Percentiles rank a stretch among this genome's conserved stretches.
These are phyloP conservation scores for Flaveria sonorensis DNA, from an alignment of 129 eudicot genomes.

Conservation along the genomic window DNA sequence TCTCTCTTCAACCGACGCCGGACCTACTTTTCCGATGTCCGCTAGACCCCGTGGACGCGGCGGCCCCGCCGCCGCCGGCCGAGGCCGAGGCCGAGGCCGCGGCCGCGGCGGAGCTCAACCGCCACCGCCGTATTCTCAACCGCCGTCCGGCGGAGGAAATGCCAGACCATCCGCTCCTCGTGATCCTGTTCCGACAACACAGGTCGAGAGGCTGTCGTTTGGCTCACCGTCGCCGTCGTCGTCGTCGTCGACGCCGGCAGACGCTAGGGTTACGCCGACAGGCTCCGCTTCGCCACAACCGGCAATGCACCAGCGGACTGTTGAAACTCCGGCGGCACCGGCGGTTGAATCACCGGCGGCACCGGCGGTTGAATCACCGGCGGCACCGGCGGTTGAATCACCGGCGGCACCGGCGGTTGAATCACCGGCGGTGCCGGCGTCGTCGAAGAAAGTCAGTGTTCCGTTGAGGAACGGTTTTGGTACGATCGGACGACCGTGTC, in stretches of 20 bases:
- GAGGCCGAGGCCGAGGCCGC: slow-evolving; percentile 40
- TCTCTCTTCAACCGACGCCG: slow-evolving; percentile 30
- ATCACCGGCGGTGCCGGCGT: slow-evolving; percentile 36
- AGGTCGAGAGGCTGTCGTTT: slow-evolving; percentile 2
- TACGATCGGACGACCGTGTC: slow-evolving; percentile 38
- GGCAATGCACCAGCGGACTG: slow-evolving; percentile 15
- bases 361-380: slow-evolving; percentile 34
- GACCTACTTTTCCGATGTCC: slow-evolving; percentile 29
- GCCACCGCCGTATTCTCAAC: background rate
- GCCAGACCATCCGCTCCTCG: background rate
- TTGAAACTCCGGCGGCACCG: slow-evolving; percentile 8
- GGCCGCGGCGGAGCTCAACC: slow-evolving; percentile 32
- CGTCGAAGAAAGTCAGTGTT: slow-evolving; percentile 36
- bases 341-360: slow-evolving; percentile 17
- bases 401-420: slow-evolving; percentile 7
- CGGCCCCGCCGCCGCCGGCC: slow-evolving; percentile 26
- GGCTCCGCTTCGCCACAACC: slow-evolving; percentile 14
- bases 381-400: slow-evolving; percentile 9
- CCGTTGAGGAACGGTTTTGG: slow-evolving; percentile 68
- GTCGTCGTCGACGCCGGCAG: slow-evolving; percentile 9
- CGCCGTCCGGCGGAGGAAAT: slow-evolving; percentile 29
- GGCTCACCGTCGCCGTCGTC: slow-evolving; percentile 25
- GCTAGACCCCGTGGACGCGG: slow-evolving; percentile 46
- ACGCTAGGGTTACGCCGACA: slow-evolving; percentile 1
- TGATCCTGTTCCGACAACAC: background rate